These are phyloP conservation scores for Penicillium fimorum DNA, from an alignment of 495 filamentous ascomycete species.

Conservation along the genomic window DNA sequence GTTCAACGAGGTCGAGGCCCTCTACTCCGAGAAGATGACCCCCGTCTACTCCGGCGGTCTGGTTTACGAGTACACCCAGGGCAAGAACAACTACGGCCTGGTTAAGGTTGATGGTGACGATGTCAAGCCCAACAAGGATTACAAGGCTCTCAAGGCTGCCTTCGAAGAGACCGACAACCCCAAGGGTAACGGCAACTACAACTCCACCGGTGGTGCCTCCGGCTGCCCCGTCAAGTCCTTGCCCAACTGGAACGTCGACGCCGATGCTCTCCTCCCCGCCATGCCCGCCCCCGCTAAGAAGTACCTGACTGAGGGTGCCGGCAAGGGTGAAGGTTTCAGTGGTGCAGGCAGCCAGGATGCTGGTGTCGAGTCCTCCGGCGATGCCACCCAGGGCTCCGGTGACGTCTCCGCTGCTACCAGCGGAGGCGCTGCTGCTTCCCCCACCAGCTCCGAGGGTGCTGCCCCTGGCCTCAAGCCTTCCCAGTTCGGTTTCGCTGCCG, in stretches of 20 bases:
- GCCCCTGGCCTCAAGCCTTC: conserved; percentile 44
- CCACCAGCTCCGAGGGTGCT: conserved; percentile 41
- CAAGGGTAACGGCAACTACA: conserved; percentile 73
- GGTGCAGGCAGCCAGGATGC: conserved; percentile 73
- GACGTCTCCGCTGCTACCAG: conserved; percentile 35
- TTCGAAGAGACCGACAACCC: conserved; percentile 63
- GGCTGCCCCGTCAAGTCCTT: conserved; percentile 65
- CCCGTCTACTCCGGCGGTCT: conserved; percentile 91
- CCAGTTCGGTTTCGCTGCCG: conserved; percentile 52
- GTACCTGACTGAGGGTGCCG: conserved; percentile 73
- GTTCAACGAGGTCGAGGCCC: conserved; percentile 74
- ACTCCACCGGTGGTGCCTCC: conserved; percentile 59
- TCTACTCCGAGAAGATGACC: conserved; percentile 86
- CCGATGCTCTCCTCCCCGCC: conserved; percentile 68
- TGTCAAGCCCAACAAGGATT: conserved; percentile 61
- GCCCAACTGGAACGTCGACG: conserved; percentile 70
- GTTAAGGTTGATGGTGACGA: conserved; percentile 61
- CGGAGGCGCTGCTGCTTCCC: conserved; percentile 29
- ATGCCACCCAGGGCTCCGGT: conserved; percentile 63
- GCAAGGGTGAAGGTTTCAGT: conserved; percentile 65
- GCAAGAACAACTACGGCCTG: conserved; percentile 73
- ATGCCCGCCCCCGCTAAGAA: conserved; percentile 67
- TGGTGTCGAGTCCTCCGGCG: conserved; percentile 58
- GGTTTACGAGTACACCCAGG: conserved; percentile 91
- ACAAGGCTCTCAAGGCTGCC: conserved; percentile 62